Evolutionary conservation across 2,329 filamentous ascomycete genomes (phyloP).

Genomic region (Orbilia oligospora): DNA sequence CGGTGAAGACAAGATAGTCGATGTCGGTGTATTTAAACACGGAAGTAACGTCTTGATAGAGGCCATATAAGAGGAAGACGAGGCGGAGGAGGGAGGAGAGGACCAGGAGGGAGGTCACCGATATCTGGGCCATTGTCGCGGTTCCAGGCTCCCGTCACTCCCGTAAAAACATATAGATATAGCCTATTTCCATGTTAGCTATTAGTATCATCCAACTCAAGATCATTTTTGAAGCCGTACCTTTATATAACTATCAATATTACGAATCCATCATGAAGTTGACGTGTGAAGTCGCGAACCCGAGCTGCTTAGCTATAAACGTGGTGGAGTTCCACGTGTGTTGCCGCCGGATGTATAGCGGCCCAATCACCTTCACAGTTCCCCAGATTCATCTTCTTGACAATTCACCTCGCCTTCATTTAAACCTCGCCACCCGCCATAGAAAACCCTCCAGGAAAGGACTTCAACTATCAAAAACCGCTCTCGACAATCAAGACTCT

Average conservation of each 20-base stretch:
- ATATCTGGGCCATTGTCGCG: slow-evolving; percentile 6
- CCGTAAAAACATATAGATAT: background rate
- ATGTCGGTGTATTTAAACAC: slow-evolving; percentile 98
- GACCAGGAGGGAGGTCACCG: slow-evolving; percentile 71
- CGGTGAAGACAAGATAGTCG: slow-evolving; percentile 98
- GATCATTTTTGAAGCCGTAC: background rate
- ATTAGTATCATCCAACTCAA: background rate
- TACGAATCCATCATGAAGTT: slow-evolving; percentile 3
- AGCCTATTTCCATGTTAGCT: background rate
- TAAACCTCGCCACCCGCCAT: background rate
- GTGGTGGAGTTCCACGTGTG: slow-evolving; percentile 24
- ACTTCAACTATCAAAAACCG: background rate
- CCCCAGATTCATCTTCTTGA: slow-evolving; percentile 28
- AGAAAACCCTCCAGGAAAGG: background rate
- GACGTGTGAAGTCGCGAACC: background rate
- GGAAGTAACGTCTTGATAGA: slow-evolving; percentile 91
- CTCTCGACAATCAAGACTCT: background rate
- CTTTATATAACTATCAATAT: background rate
- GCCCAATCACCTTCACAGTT: slow-evolving; percentile 28
- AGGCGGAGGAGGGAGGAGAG: slow-evolving; percentile 76
- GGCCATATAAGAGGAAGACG: slow-evolving; percentile 84
- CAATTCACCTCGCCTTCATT: slow-evolving; percentile 46
- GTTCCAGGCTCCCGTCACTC: background rate
- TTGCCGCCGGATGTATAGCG: slow-evolving; percentile 30
- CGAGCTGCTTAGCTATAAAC: background rate